Base-by-base conservation (phyloP, 202 grass and related monocot species). In the Eragrostis tef region DNA sequence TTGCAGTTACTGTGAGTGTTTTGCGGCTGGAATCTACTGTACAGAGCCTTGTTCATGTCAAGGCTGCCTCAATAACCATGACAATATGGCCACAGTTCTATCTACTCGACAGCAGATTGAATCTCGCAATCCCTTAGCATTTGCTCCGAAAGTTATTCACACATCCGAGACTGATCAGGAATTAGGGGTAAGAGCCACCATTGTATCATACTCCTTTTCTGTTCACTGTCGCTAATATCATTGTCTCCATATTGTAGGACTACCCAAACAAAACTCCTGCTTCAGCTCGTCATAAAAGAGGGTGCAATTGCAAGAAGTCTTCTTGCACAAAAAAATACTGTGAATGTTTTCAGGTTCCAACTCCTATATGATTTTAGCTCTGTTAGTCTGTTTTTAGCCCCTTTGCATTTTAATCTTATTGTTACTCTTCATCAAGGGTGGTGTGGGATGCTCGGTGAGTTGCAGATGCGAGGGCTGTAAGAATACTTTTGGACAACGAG, bases 231-330 rank as follows among this genome's bases (percentile, higher is more conserved):
- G 46, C 83, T 86, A 57, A 89, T 89, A 54, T 72, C 4, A 68
- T 59, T 74, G 16, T 52, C 49, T 58, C 34, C 47, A 29, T 75
- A 68, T 78, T 87, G 36, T 77, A 98, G 94, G 92, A 94, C 51
- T 89, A 89, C 44, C 67, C 75, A 71, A 92, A 98, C 81, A 94
- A 84, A 73, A 97, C 94, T 87, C 94, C 94, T 82, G 92, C 94
- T 82, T 94, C 94, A 44, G 86, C 94, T 58, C 90, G 92, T 57
- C 92, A 98, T 54, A 98, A 94, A 86, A 91, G 92, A 74, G 94
- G 94, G 16, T 98, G 94, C 79, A 98, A 98, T 76, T 98, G 94
- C 78, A 98, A 98, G 80, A 98, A 94, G 52, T 98, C 94, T 6
- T 93, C 84, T 0, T 98, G 94, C n/a, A n/a, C n/a, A n/a, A n/a